phyloP scores from a whole-genome alignment of 768 basidiomycete genomes.

The Lactifluus volemus region DNA sequence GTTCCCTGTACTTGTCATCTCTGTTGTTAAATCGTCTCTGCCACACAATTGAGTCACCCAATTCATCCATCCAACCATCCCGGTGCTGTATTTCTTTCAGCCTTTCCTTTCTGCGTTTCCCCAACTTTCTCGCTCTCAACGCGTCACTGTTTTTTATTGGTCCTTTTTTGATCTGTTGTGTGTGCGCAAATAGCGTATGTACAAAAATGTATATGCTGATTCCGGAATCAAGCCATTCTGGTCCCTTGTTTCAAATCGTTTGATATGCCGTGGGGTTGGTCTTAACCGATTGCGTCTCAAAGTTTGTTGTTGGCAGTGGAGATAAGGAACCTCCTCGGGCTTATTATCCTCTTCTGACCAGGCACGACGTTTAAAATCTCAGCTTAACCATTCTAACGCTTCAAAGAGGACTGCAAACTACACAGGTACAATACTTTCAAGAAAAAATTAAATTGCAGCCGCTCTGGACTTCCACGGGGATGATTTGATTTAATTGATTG shows the following conservation, averaged over 20 bases:
- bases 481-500: too few relatives aligned
- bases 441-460: too few relatives aligned
- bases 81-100: constrained; percentile 3
- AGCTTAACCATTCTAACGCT: too few relatives aligned
- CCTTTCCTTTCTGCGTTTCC: neutral
- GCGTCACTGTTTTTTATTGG: neutral
- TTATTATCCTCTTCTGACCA: too few relatives aligned
- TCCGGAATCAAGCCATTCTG: neutral
- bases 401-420: too few relatives aligned
- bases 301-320: too few relatives aligned
- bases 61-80: neutral
- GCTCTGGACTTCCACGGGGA: too few relatives aligned
- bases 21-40: neutral
- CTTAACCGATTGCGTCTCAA: too few relatives aligned
- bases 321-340: too few relatives aligned
- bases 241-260: neutral
- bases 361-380: too few relatives aligned
- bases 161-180: neutral
- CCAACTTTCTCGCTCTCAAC: neutral
- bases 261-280: too few relatives aligned
- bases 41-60: constrained; percentile 4
- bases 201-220: neutral
- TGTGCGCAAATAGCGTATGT: constrained; percentile 7
- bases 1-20: neutral
- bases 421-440: too few relatives aligned